Percentiles rank a stretch among this genome's conserved stretches.
These are phyloP conservation scores for Lentinula boryana DNA, from an alignment of 768 basidiomycete genomes.

Conservation along the genomic window DNA sequence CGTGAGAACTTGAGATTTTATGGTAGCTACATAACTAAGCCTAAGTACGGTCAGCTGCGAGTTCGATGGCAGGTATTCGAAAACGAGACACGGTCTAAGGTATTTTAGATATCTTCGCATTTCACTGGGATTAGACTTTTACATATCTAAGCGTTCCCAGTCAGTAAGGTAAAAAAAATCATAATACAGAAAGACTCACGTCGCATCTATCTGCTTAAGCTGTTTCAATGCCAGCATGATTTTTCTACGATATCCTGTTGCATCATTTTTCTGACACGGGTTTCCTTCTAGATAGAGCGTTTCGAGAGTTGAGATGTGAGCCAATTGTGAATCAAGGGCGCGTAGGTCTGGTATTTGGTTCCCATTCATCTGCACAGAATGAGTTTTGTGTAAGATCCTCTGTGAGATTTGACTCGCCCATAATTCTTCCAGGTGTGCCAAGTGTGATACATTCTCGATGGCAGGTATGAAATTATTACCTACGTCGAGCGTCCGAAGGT, in stretches of 20 bases:
- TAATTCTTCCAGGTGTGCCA: constrained; percentile 78
- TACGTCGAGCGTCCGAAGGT: constrained; percentile 82
- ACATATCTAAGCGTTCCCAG: background rate
- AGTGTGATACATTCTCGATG: constrained; percentile 79
- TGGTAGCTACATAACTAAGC: too few species aligned
- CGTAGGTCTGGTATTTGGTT: constrained; percentile 75
- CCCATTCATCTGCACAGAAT: constrained; percentile 61
- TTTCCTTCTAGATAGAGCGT: constrained; percentile 96
- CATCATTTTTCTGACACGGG: constrained; percentile 80
- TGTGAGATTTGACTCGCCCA: constrained; percentile 59
- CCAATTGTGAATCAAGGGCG: constrained; percentile 62
- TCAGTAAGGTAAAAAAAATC: background rate
- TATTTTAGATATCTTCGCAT: background rate
- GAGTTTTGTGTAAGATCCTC: background rate
- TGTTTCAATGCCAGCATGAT: constrained; percentile 85
- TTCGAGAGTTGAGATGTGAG: constrained; percentile 53
- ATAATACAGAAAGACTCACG: constrained; percentile 45
- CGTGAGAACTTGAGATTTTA: background rate
- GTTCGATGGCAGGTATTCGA: too few species aligned
- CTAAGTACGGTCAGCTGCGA: too few species aligned
- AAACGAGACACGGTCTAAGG: background rate
- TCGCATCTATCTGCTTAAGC: constrained; percentile 92
- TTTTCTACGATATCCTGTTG: constrained; percentile 78
- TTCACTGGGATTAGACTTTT: background rate
- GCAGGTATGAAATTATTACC: constrained; percentile 78